Evolutionary conservation across 305 asterid species (phyloP), one percentile per base, ranked within the genome.

Genomic region (Ajuga reptans): DNA sequence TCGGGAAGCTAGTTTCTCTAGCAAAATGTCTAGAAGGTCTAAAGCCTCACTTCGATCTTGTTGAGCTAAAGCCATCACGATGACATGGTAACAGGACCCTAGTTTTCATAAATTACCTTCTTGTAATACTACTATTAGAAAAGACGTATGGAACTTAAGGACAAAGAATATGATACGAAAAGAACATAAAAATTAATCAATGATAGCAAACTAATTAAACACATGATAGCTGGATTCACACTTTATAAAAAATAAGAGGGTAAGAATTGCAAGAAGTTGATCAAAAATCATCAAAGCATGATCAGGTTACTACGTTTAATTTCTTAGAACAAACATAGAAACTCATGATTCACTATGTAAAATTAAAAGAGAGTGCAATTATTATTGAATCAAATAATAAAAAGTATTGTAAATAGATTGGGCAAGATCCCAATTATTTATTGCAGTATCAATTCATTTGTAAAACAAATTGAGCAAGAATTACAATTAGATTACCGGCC

Each of bases 1-100:
- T 90, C 96, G 3, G 96, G 97, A 77, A 90, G 94, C 71, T n/a
- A n/a, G n/a, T n/a, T 90, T 90, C 86, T 90, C 95, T 27, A 90
- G 86, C 83, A 90, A 80, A 72, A 74, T 73, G 79, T 72, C 84
- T 71, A 85, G 85, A 63, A 90, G 79, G 57, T 84, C 92, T 76
- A 90, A 64, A 75, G 89, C 82, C 60, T 86, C 92, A 16, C 81
- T 77, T 79, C n/a, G n/a, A n/a, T n/a, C 79, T 80, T 72, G 76
- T 72, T 29, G 84, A 72, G 49, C 84, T 80, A 69, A 69, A 80
- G 60, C 87, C 86, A 73, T 84, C 97, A 18, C 81, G 85, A 27
- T 77, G 77, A 76, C 92, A 83, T 72, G 93, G 92, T 71, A 89
- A 76, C 85, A 90, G 75, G 61, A 84, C 82, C 81, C 97, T 90